A percentile compares a stretch with the other conserved stretches of the same genome.
phyloP scores from a whole-genome alignment of 441 rosid species.

The Pelargonium cotyledonis region DNA sequence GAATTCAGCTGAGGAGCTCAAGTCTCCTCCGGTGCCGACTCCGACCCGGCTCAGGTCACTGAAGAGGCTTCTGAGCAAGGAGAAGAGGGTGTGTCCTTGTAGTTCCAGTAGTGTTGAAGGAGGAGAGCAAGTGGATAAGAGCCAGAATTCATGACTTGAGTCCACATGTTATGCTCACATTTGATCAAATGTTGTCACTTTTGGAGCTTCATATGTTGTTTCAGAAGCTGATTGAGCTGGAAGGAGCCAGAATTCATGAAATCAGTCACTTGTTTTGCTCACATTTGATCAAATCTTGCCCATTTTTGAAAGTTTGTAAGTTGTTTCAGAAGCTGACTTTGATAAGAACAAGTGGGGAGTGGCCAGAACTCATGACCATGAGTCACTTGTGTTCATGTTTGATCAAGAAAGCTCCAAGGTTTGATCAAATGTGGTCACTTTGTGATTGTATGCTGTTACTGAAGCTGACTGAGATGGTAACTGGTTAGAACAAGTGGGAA shows the following conservation, averaged over 20 bases:
- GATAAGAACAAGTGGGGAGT: too few relatives aligned
- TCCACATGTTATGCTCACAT: background rate
- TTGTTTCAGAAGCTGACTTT: too few relatives aligned
- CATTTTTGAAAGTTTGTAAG: too few relatives aligned
- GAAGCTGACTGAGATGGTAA: too few relatives aligned
- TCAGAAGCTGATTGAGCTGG: too few relatives aligned
- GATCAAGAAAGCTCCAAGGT: too few relatives aligned
- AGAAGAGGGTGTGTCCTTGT: slow-evolving; percentile 39
- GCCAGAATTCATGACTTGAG: background rate
- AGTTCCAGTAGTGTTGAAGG: slow-evolving; percentile 29
- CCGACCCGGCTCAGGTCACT: slow-evolving; percentile 59
- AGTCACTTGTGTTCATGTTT: too few relatives aligned
- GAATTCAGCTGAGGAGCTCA: slow-evolving; percentile 41
- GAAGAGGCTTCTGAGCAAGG: slow-evolving; percentile 69
- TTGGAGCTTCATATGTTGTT: too few relatives aligned
- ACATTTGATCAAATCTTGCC: background rate
- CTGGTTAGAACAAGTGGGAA: background rate
- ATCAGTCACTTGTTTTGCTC: background rate
- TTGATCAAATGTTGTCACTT: background rate
- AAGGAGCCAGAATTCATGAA: too few relatives aligned
- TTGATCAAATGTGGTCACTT: too few relatives aligned
- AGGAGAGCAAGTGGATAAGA: slow-evolving; percentile 12
- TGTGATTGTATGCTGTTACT: too few relatives aligned
- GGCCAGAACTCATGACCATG: too few relatives aligned
- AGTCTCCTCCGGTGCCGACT: slow-evolving; percentile 35